phyloP scores from a whole-genome alignment of 129 eudicot genomes.

The Flaveria brownii region DNA sequence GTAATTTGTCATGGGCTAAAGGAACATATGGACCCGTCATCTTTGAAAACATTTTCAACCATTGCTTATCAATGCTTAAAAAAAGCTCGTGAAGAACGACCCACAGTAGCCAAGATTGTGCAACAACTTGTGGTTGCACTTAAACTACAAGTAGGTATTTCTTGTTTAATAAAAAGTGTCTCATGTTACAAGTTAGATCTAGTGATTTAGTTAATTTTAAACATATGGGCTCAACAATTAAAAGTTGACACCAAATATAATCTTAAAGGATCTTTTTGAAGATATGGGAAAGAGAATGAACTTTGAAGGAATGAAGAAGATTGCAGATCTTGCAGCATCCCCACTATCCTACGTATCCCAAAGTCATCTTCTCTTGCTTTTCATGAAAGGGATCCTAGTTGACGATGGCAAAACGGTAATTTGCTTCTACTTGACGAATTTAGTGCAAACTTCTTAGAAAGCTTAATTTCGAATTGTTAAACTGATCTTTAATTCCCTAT shows the following conservation, averaged over 20 bases:
- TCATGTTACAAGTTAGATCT: not conserved
- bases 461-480: too few species aligned
- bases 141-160: not conserved
- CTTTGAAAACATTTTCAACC: not conserved
- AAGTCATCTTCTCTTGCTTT: conserved; percentile 8
- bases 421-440: not conserved
- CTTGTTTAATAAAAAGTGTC: not conserved
- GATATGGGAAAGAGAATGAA: not conserved
- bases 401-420: conserved; percentile 19
- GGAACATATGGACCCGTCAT: not conserved
- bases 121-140: not conserved
- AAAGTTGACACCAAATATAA: not conserved
- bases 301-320: not conserved
- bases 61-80: not conserved
- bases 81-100: not conserved
- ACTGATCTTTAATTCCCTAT: too few species aligned
- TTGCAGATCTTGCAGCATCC: not conserved
- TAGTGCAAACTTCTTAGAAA: too few species aligned
- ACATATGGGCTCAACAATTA: not conserved
- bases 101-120: not conserved
- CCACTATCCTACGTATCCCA: not conserved
- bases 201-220: too few species aligned
- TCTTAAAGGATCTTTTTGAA: not conserved
- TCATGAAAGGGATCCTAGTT: conserved; percentile 9
- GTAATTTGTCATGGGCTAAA: not conserved